phyloP scores from a whole-genome alignment of 139 green algal genomes.

The Micractinium conductrix region DNA sequence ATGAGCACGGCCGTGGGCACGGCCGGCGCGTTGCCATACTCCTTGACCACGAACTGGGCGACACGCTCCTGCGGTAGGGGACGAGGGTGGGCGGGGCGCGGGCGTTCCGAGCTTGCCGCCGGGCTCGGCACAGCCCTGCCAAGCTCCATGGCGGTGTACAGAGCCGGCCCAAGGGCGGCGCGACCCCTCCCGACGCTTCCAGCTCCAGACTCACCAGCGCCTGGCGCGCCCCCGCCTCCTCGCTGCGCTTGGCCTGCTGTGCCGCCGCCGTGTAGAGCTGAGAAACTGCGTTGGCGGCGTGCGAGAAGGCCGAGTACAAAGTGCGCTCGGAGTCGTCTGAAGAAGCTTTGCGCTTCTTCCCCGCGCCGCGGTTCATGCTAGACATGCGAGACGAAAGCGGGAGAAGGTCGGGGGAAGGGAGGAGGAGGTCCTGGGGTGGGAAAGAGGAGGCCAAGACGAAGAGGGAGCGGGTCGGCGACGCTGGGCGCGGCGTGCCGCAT shows the following conservation, averaged over 20 bases:
- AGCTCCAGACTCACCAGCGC: slow-evolving; percentile 69
- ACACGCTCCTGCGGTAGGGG: slow-evolving; percentile 60
- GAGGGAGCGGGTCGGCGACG: too few species aligned
- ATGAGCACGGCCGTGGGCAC: slow-evolving; percentile 65
- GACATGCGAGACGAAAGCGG: background rate
- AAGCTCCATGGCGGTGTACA: too few species aligned
- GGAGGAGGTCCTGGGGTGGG: too few species aligned
- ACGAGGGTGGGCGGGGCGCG: background rate
- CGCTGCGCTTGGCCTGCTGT: slow-evolving; percentile 56
- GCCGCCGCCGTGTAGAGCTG: slow-evolving; percentile 70
- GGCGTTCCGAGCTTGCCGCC: too few species aligned
- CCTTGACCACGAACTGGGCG: slow-evolving; percentile 57
- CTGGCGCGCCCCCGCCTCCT: slow-evolving; percentile 56
- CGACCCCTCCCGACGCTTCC: too few species aligned
- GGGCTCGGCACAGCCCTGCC: too few species aligned
- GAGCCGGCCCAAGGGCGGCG: too few species aligned
- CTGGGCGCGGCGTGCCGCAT: too few species aligned
- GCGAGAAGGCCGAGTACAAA: slow-evolving; percentile 64
- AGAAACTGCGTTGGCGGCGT: slow-evolving; percentile 72
- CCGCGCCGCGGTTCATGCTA: background rate
- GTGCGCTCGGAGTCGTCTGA: slow-evolving; percentile 57
- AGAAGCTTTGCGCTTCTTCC: slow-evolving; percentile 56
- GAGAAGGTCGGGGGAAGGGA: too few species aligned
- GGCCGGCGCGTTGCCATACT: slow-evolving; percentile 52
- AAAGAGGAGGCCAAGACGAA: background rate